Evolutionary conservation across 2,329 filamentous ascomycete species (phyloP).

Genomic region (Aspergillus ochraceus): DNA sequence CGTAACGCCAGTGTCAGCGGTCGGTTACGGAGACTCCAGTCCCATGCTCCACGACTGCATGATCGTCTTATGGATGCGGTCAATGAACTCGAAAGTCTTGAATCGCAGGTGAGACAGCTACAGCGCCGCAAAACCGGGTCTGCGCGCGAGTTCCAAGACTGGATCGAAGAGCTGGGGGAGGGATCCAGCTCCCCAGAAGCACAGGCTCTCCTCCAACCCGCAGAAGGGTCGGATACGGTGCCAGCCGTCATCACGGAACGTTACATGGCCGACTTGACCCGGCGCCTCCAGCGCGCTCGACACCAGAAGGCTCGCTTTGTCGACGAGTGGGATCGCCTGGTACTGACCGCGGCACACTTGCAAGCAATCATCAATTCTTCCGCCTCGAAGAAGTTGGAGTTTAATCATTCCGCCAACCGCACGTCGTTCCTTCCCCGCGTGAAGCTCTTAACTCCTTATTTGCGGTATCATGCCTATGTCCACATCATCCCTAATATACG

Average conservation of each 20-base stretch:
- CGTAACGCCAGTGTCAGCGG: slow-evolving; percentile 75
- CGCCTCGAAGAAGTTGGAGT: slow-evolving; percentile 76
- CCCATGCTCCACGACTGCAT: slow-evolving; percentile 75
- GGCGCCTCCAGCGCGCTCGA: slow-evolving; percentile 75
- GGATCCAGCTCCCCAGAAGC: slow-evolving; percentile 68
- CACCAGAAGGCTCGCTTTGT: slow-evolving; percentile 81
- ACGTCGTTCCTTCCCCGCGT: slow-evolving; percentile 56
- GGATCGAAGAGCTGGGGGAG: slow-evolving; percentile 93
- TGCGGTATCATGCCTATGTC: slow-evolving; percentile 75
- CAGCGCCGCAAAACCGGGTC: slow-evolving; percentile 77
- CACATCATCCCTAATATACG: slow-evolving; percentile 70
- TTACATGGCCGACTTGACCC: slow-evolving; percentile 85
- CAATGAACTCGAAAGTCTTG: slow-evolving; percentile 74
- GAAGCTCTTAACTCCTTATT: slow-evolving; percentile 73
- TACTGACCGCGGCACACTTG: slow-evolving; percentile 70
- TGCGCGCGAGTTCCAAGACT: slow-evolving; percentile 75
- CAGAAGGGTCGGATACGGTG: slow-evolving; percentile 42
- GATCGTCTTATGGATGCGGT: slow-evolving; percentile 86
- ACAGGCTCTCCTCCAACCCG: slow-evolving; percentile 40
- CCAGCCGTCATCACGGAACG: slow-evolving; percentile 88
- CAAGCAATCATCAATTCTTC: slow-evolving; percentile 83
- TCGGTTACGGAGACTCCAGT: slow-evolving; percentile 72
- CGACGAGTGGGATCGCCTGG: slow-evolving; percentile 79
- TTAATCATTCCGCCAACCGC: slow-evolving; percentile 60
- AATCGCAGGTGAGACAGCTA: slow-evolving; percentile 76